Conservation (phyloP, 2,329 filamentous ascomycete species). For the Diaporthe capsici region DNA sequence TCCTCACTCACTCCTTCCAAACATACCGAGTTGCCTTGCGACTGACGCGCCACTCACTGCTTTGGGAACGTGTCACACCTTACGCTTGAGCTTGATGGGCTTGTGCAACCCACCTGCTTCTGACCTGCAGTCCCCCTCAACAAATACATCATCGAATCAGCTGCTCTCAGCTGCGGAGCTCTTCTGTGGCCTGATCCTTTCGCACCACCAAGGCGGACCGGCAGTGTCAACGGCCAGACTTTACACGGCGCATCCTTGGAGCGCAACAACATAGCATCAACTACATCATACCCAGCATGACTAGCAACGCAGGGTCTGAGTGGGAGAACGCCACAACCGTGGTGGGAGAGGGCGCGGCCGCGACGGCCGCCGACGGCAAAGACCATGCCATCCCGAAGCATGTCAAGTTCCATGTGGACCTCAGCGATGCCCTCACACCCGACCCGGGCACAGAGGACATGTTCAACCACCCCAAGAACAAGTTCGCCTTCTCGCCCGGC, state of each 20-base stretch:
- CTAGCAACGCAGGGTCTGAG: constrained; percentile 20
- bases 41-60: background rate
- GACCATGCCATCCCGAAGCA: constrained; percentile 39
- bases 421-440: constrained; percentile 73
- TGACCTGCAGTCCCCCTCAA: constrained; percentile 9
- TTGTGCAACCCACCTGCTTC: constrained; percentile 21
- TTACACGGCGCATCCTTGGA: background rate
- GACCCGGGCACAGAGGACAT: constrained; percentile 80
- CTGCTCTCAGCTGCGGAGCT: constrained; percentile 2
- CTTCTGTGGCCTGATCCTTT: constrained; percentile 9
- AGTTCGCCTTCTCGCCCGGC: constrained; percentile 80
- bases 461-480: constrained; percentile 77
- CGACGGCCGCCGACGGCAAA: background rate
- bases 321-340: constrained; percentile 22
- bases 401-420: constrained; percentile 40
- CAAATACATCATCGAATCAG: constrained; percentile 17
- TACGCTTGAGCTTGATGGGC: constrained; percentile 17
- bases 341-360: background rate
- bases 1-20: background rate
- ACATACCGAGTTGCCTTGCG: background rate
- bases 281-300: constrained; percentile 29
- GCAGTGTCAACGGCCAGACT: background rate
- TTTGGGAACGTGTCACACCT: constrained; percentile 15
- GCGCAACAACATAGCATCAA: constrained; percentile 7
- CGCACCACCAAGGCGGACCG: background rate